These are phyloP conservation scores for Tuber calosporum DNA, from an alignment of 495 filamentous ascomycete species.

Conservation along the genomic window DNA sequence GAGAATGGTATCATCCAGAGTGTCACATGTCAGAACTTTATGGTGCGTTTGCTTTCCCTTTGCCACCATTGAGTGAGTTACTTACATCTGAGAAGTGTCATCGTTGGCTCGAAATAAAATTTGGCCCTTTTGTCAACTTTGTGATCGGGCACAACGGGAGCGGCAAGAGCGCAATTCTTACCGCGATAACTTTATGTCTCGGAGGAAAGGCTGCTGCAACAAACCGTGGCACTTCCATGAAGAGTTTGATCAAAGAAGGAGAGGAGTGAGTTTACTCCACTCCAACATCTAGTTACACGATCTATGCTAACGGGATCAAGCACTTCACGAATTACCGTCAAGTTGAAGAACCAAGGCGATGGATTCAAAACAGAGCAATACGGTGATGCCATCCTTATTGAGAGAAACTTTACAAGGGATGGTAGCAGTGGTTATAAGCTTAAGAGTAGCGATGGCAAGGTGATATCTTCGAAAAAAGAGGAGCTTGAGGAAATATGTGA, in stretches of 20 bases:
- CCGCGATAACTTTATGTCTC: conserved; percentile 85
- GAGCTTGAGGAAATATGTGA: conserved; percentile 93
- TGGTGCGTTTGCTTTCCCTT: conserved; percentile 43
- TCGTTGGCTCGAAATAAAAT: conserved; percentile 62
- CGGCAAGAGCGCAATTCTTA: conserved; percentile 97
- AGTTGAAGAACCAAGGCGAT: conserved; percentile 82
- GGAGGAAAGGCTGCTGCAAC: conserved; percentile 91
- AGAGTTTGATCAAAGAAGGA: conserved; percentile 88
- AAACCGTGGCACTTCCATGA: conserved; percentile 87
- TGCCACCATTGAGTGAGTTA: conserved; percentile 67
- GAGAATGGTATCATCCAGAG: conserved; percentile 35
- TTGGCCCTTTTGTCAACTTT: conserved; percentile 94
- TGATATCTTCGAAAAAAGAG: conserved; percentile 71
- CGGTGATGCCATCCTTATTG: conserved; percentile 78
- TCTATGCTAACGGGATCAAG: conserved; percentile 34
- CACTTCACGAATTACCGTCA: conserved; percentile 58
- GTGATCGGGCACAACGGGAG: conserved; percentile 96
- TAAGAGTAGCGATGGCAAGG: conserved; percentile 62
- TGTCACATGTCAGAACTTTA: conserved; percentile 42
- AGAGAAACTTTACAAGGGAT: conserved; percentile 74
- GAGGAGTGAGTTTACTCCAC: conserved; percentile 52
- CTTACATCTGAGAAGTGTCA: conserved; percentile 91
- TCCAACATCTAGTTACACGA: conserved; percentile 39
- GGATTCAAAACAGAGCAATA: conserved; percentile 77
- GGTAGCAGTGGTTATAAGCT: conserved; percentile 79